Percentiles rank a stretch among this genome's conserved stretches.
phyloP scores from a whole-genome alignment of 1,284 basidiomycete genomes.

The Paramarasmius palmivorus region DNA sequence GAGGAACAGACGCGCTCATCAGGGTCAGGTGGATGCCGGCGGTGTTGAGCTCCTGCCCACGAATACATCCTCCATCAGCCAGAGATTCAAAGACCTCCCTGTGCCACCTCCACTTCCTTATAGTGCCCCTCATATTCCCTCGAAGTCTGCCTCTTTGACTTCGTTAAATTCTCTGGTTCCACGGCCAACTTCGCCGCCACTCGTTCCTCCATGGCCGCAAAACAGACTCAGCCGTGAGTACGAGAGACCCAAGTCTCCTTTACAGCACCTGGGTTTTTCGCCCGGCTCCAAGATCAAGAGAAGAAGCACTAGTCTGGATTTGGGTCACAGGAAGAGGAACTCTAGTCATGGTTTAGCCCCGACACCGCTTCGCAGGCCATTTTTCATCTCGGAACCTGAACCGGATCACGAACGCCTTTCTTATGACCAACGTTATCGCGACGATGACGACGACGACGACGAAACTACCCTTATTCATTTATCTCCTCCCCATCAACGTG shows the following conservation, averaged over 20 bases:
- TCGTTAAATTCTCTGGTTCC: background rate
- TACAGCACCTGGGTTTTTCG: constrained; percentile 12
- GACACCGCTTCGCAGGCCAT: constrained; percentile 6
- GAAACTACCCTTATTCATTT: constrained; percentile 1
- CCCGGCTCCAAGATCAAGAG: constrained; percentile 10
- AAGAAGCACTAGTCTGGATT: constrained; percentile 9
- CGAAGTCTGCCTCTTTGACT: background rate
- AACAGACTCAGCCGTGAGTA: constrained; percentile 3
- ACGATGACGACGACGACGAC: constrained; percentile 4
- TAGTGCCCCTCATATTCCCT: background rate
- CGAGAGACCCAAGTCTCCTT: constrained; percentile 15
- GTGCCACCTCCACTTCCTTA: constrained; percentile 13
- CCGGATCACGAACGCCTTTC: constrained; percentile 5
- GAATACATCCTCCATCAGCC: constrained; percentile 10
- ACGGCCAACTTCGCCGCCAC: background rate
- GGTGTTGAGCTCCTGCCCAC: constrained; percentile 13
- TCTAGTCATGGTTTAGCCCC: background rate
- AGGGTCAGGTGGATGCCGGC: constrained; percentile 6
- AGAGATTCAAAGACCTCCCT: constrained; percentile 11
- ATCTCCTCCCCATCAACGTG: background rate
- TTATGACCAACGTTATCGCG: background rate
- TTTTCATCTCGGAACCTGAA: constrained; percentile 14
- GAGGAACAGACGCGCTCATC: constrained; percentile 1
- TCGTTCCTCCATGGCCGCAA: background rate
- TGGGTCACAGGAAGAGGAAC: background rate